Evolutionary conservation across 176 grass and related monocot genomes (phyloP).

Genomic region (Musa acuminata): DNA sequence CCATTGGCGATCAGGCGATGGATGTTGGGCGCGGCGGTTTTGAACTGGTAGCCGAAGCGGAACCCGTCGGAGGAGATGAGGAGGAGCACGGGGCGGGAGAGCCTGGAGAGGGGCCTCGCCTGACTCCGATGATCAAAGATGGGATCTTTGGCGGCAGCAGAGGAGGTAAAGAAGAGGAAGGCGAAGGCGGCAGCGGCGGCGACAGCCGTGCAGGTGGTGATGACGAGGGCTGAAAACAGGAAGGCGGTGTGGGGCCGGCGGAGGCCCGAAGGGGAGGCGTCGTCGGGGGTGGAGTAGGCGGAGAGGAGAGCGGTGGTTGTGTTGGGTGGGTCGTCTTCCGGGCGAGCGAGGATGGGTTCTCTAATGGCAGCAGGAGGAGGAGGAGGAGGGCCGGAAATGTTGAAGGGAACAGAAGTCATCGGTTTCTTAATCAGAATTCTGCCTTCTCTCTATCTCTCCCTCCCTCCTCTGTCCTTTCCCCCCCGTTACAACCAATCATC

Average conservation of each 20-base stretch:
- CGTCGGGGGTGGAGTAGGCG: neutral
- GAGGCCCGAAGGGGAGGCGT: neutral
- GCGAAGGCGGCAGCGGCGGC: conserved; percentile 16
- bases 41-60: conserved; percentile 82
- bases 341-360: neutral
- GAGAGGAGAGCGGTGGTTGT: neutral
- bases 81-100: conserved; percentile 63
- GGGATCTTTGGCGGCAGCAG: neutral
- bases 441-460: neutral
- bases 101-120: conserved; percentile 33
- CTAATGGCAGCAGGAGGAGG: too few species aligned
- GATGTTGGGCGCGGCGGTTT: conserved; percentile 47
- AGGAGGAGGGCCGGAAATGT: neutral
- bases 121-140: neutral
- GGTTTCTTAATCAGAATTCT: neutral
- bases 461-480: neutral
- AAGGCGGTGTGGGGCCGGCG: neutral
- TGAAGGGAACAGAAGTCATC: conserved; percentile 15
- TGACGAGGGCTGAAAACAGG: conserved; percentile 3
- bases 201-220: conserved; percentile 23
- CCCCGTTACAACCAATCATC: too few species aligned
- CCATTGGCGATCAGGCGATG: conserved; percentile 65
- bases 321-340: conserved; percentile 9
- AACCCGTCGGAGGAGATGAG: conserved; percentile 85
- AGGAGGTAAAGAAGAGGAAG: conserved; percentile 15